Evolutionary conservation across 106 monocot species (phyloP).

Genomic region (Allium fistulosum): DNA sequence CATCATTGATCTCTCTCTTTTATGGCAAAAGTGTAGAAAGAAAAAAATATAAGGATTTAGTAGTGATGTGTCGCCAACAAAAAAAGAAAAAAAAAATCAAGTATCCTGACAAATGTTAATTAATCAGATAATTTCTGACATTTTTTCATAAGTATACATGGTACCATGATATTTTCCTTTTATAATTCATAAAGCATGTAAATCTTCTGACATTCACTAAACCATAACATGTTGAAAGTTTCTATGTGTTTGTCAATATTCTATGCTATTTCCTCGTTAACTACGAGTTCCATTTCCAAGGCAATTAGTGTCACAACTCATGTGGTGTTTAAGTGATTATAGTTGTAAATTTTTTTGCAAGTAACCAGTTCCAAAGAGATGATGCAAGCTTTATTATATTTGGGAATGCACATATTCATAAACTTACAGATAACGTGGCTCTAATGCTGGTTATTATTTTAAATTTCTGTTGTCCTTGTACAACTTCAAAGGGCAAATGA

Average conservation of each 20-base stretch:
- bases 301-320: neutral
- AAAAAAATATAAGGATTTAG: neutral
- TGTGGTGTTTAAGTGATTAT: neutral
- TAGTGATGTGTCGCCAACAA: neutral
- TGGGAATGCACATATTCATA: neutral
- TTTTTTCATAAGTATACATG: neutral
- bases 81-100: neutral
- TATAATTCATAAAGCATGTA: neutral
- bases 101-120: neutral
- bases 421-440: too few species aligned
- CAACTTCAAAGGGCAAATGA: neutral
- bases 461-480: neutral
- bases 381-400: neutral
- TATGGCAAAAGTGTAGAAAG: neutral
- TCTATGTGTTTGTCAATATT: neutral
- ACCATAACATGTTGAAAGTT: neutral
- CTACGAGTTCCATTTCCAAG: neutral
- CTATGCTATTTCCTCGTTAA: neutral
- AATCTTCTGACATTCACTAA: neutral
- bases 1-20: too few species aligned
- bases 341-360: neutral
- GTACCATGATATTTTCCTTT: neutral
- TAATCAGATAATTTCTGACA: neutral
- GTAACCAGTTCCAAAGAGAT: neutral
- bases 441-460: too few species aligned